Evolutionary conservation across 2,329 filamentous ascomycete genomes (phyloP).

Genomic region (Ophiostoma sp.): DNA sequence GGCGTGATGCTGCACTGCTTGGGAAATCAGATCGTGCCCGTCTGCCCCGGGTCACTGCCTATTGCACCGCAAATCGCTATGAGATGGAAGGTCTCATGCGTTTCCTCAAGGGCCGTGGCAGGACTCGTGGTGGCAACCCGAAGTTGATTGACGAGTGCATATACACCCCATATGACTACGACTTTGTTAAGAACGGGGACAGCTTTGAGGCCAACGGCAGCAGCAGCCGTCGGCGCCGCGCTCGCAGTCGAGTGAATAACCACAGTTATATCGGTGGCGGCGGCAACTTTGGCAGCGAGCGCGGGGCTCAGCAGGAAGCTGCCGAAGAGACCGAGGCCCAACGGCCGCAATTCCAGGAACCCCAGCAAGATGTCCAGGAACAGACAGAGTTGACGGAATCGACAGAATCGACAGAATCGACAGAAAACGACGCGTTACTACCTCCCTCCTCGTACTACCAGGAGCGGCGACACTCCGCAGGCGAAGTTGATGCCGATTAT

Average conservation of each 20-base stretch:
- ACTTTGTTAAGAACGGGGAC: constrained; percentile 21
- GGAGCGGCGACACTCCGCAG: constrained; percentile 70
- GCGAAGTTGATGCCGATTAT: constrained; percentile 60
- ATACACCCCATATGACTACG: constrained; percentile 86
- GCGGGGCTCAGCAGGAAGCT: background rate
- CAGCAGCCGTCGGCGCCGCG: constrained; percentile 20
- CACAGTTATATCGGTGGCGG: constrained; percentile 18
- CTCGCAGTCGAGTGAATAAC: constrained; percentile 15
- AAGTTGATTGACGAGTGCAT: constrained; percentile 97
- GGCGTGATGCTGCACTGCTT: constrained; percentile 82
- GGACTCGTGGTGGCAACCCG: constrained; percentile 71
- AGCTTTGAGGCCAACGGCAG: constrained; percentile 37
- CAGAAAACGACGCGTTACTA: constrained; percentile 30
- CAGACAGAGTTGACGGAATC: constrained; percentile 26
- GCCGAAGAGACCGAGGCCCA: constrained; percentile 30
- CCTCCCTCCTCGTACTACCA: constrained; percentile 37
- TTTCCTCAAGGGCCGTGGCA: constrained; percentile 79
- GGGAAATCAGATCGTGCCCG: constrained; percentile 88
- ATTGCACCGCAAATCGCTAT: constrained; percentile 90
- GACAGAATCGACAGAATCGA: constrained; percentile 26
- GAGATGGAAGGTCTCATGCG: constrained; percentile 83
- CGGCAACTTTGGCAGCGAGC: constrained; percentile 33
- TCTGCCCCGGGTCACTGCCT: constrained; percentile 87
- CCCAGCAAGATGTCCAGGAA: background rate
- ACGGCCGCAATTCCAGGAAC: background rate